phyloP scores from a whole-genome alignment of 202 grass and related monocot species.

The Musa balbisiana region DNA sequence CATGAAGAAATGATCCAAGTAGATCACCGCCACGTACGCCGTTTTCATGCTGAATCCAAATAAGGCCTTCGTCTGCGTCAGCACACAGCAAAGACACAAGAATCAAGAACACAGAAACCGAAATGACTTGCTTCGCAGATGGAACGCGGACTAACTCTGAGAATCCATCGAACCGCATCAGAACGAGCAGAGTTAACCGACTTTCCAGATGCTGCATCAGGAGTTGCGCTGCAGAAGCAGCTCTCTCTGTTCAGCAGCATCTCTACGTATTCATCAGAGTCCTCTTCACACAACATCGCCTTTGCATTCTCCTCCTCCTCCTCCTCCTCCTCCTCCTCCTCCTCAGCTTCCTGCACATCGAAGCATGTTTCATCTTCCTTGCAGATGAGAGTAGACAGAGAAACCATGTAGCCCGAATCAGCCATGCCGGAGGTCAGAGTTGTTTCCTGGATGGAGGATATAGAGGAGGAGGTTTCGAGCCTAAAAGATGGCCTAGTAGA shows the following conservation, averaged over 20 bases:
- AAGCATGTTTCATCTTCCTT: not conserved
- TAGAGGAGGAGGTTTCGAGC: not conserved
- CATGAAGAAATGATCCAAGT: constrained; percentile 71
- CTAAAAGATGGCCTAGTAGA: not conserved
- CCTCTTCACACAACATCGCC: not conserved
- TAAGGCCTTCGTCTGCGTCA: constrained; percentile 38
- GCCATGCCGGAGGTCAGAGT: not conserved
- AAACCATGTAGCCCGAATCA: not conserved
- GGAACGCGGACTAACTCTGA: constrained; percentile 34
- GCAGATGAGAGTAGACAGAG: not conserved
- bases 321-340: not conserved
- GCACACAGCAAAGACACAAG: not conserved
- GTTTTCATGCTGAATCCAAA: constrained; percentile 57
- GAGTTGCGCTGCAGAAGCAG: not conserved
- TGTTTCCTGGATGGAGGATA: not conserved
- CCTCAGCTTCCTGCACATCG: not conserved
- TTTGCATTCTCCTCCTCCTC: not conserved
- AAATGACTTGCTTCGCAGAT: not conserved
- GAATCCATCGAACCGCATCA: constrained; percentile 58
- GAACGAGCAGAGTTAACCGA: constrained; percentile 45
- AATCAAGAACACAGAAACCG: not conserved
- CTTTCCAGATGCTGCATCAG: constrained; percentile 13
- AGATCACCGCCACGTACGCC: constrained; percentile 67
- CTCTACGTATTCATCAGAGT: constrained; percentile 51
- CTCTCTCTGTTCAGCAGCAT: constrained; percentile 64